A percentile compares a stretch with the other conserved stretches of the same genome.
These are phyloP conservation scores for Hortaea werneckii DNA, from an alignment of 2,329 filamentous ascomycete species.

Conservation along the genomic window DNA sequence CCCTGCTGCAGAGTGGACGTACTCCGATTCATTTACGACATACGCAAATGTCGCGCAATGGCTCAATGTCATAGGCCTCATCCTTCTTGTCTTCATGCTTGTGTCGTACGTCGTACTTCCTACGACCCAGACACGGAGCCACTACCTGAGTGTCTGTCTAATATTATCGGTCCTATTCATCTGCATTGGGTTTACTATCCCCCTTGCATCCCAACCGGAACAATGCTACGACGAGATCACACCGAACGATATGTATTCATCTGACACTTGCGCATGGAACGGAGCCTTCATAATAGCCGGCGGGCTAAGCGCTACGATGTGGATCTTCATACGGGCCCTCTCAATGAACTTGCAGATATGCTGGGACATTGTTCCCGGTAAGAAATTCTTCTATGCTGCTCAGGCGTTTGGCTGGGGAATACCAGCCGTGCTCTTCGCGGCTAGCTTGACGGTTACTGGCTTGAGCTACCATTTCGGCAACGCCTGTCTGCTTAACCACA, in stretches of 20 bases:
- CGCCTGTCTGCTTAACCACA: slow-evolving; percentile 90
- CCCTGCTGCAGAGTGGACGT: slow-evolving; percentile 70
- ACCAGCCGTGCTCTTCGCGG: slow-evolving; percentile 61
- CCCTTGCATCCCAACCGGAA: slow-evolving; percentile 64
- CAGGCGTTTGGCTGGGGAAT: slow-evolving; percentile 76
- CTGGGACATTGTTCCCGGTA: slow-evolving; percentile 86
- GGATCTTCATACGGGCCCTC: slow-evolving; percentile 81
- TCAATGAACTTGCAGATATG: slow-evolving; percentile 95
- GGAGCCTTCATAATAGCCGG: slow-evolving; percentile 79
- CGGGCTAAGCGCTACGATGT: slow-evolving; percentile 74
- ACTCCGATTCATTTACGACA: slow-evolving; percentile 45
- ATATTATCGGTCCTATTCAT: slow-evolving; percentile 66
- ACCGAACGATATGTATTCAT: slow-evolving; percentile 81
- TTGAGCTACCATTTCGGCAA: slow-evolving; percentile 89
- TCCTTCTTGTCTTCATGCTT: slow-evolving; percentile 65
- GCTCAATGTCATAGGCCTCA: slow-evolving; percentile 65
- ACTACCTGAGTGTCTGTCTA: slow-evolving; percentile 86
- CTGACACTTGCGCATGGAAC: slow-evolving; percentile 73
- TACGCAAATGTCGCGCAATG: slow-evolving; percentile 65
- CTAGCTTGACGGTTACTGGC: slow-evolving; percentile 75
- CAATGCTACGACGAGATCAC: slow-evolving; percentile 88
- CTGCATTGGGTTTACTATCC: slow-evolving; percentile 87
- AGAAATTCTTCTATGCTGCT: slow-evolving; percentile 78
- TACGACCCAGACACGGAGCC: slow-evolving; percentile 77
- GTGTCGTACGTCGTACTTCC: slow-evolving; percentile 72